Evolutionary conservation across 768 basidiomycete species (phyloP), one percentile per base, ranked within the genome.

Genomic region (Goffeauzyma gilvescens): DNA sequence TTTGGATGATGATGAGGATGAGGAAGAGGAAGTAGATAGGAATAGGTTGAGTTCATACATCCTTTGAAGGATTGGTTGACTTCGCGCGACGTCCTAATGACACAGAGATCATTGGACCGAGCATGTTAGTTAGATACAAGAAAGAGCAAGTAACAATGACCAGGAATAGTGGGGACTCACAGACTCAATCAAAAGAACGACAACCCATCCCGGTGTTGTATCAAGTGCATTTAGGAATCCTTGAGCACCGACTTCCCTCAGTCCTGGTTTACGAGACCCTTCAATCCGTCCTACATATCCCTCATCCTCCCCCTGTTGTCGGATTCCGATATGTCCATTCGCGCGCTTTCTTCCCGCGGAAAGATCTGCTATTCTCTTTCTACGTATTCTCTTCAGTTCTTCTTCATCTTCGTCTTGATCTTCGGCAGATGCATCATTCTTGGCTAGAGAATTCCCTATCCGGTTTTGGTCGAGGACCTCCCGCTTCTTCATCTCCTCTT

Each of bases 161-260:
- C 24, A 13, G 10, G 15, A 7, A 18, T n/a, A 30, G 35, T 18
- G 8, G 9, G 15, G 6, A 55, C 57, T 50, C 42, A 61, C 59
- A 39, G 54, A 53, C 36, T 62, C 59, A 42, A 59, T 59, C 18
- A 62, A 50, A n/a, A 62, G 39, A 0, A 62, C 51, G 23, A 55
- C 46, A 1, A 56, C 59, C 57, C 57, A 62, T 6, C 59, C 59
- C n/a, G 27, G 31, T 37, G 50, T 44, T 46, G n/a, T n/a, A n/a
- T 62, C 59, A 5, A 62, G 54, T 20, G 55, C 57, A n/a, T 34
- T 28, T 2, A 62, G 26, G 24, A 57, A 58, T 10, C 54, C 56
- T 15, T 54, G 52, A 30, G 45, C 46, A 2, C 55, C 59, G 6
- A 62, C 39, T 25, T 62, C 57, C 31, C 46, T 52, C 48, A 61